phyloP scores from a whole-genome alignment of 2,329 filamentous ascomycete species.

The Thelonectria blattea region DNA sequence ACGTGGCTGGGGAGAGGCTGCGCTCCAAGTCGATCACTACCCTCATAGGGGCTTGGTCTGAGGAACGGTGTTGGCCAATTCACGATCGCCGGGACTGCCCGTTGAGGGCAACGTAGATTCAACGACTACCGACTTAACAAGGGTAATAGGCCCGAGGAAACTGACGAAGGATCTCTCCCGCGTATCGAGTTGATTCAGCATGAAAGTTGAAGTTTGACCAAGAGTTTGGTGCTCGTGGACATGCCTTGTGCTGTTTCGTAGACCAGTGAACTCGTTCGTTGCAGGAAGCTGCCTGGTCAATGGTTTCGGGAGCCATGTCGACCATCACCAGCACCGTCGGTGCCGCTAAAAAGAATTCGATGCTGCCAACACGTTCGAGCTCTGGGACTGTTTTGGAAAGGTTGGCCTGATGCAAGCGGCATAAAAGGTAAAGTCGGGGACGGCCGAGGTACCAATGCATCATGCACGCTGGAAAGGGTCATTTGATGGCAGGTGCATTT shows the following conservation, averaged over 20 bases:
- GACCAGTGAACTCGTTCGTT: neutral
- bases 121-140: constrained; percentile 24
- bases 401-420: constrained; percentile 19
- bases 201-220: neutral
- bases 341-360: neutral
- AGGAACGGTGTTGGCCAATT: constrained; percentile 15
- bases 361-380: neutral
- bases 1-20: constrained; percentile 25
- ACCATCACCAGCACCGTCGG: neutral
- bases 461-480: constrained; percentile 6
- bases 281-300: neutral
- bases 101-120: constrained; percentile 30
- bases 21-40: constrained; percentile 32
- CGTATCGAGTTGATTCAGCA: neutral
- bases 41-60: constrained; percentile 21
- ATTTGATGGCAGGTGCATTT: constrained; percentile 11
- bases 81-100: constrained; percentile 35
- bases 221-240: neutral
- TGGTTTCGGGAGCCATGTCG: neutral
- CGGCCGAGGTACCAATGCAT: constrained; percentile 15
- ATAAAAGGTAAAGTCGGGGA: constrained; percentile 13
- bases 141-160: constrained; percentile 23
- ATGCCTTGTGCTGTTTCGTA: neutral
- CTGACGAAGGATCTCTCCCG: neutral
- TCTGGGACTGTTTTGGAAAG: constrained; percentile 27